Conservation (phyloP, 805 yeast species). For the Teunomyces cretensis region DNA sequence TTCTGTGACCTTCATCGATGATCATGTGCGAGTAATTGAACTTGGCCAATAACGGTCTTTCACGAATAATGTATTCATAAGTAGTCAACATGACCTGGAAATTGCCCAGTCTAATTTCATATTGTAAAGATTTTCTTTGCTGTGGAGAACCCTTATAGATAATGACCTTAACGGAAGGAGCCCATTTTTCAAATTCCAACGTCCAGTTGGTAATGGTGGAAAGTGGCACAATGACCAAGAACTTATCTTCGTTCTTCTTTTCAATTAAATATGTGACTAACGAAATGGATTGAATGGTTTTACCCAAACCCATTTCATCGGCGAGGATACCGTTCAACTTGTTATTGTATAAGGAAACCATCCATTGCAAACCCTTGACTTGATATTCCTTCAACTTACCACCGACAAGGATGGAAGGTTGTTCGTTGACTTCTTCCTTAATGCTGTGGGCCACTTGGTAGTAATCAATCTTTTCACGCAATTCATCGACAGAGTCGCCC, state of each 20-base stretch:
- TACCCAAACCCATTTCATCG: constrained; percentile 70
- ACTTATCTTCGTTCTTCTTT: constrained; percentile 66
- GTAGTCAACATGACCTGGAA: constrained; percentile 79
- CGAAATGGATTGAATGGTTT: constrained; percentile 76
- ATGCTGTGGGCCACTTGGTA: constrained; percentile 79
- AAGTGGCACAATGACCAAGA: constrained; percentile 77
- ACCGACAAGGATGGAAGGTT: constrained; percentile 70
- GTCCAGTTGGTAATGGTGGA: constrained; percentile 88
- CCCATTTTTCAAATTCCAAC: constrained; percentile 84
- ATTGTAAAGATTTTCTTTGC: constrained; percentile 65
- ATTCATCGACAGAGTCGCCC: constrained; percentile 47
- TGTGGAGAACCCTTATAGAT: constrained; percentile 78
- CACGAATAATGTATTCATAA: constrained; percentile 77
- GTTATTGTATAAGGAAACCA: constrained; percentile 62
- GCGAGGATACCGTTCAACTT: constrained; percentile 64
- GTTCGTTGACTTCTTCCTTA: constrained; percentile 63
- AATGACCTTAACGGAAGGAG: constrained; percentile 70
- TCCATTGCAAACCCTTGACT: constrained; percentile 64
- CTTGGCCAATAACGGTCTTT: constrained; percentile 66
- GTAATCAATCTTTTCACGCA: constrained; percentile 69
- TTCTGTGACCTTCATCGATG: constrained; percentile 88
- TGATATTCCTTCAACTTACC: constrained; percentile 79
- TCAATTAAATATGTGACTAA: constrained; percentile 70
- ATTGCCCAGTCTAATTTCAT: constrained; percentile 63
- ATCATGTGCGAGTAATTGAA: constrained; percentile 84